These are phyloP conservation scores for Pythium aristosporum DNA, from an alignment of 352 stramenopile genomes.

Conservation along the genomic window DNA sequence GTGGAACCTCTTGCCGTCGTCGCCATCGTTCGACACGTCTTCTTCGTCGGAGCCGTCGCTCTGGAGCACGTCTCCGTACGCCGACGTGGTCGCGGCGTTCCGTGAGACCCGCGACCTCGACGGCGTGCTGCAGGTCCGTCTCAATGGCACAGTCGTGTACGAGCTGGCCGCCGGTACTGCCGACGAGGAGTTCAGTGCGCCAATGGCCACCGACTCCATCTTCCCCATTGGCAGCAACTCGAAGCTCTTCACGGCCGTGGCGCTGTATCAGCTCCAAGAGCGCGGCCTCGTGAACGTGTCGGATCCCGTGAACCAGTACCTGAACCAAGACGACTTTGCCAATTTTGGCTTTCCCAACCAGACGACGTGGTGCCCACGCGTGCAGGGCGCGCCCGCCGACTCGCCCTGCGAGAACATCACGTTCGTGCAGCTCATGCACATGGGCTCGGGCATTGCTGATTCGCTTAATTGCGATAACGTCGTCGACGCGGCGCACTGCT, in stretches of 20 bases:
- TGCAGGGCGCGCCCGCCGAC: slow-evolving; percentile 7
- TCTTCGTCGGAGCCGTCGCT: neutral
- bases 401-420: slow-evolving; percentile 47
- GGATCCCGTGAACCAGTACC: slow-evolving; percentile 34
- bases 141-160: slow-evolving; percentile 55
- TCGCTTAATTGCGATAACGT: slow-evolving; percentile 31
- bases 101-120: slow-evolving; percentile 40
- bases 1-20: neutral
- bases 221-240: slow-evolving; percentile 63
- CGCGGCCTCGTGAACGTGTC: slow-evolving; percentile 37
- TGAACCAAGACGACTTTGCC: slow-evolving; percentile 42
- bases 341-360: slow-evolving; percentile 46
- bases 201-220: slow-evolving; percentile 45
- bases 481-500: slow-evolving; percentile 1
- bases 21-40: neutral
- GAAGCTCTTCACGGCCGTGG: slow-evolving; percentile 53
- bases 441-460: slow-evolving; percentile 53
- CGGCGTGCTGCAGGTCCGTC: slow-evolving; percentile 46
- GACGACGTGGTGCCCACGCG: slow-evolving; percentile 47
- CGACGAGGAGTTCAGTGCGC: slow-evolving; percentile 47
- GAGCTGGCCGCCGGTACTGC: slow-evolving; percentile 44
- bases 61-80: slow-evolving; percentile 31
- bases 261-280: slow-evolving; percentile 63
- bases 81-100: slow-evolving; percentile 29
- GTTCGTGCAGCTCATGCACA: slow-evolving; percentile 57